These are phyloP conservation scores for Trichoderma koningiopsis DNA, from an alignment of 2,329 filamentous ascomycete genomes.

Conservation along the genomic window DNA sequence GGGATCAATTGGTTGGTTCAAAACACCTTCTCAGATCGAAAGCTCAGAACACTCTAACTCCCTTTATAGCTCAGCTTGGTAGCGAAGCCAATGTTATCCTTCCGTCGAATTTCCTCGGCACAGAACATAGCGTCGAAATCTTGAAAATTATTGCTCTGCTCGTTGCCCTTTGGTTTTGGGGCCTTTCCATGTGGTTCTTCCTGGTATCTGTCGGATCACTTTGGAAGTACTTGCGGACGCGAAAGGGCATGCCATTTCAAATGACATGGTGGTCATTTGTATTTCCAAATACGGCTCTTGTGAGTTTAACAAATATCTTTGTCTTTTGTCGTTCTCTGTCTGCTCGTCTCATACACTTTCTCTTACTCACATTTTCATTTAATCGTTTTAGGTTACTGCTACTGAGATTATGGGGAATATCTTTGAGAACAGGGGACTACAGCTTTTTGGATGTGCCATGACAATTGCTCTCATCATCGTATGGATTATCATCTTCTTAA, in stretches of 20 bases:
- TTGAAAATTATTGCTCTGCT: constrained; percentile 58
- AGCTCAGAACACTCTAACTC: background rate
- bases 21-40: background rate
- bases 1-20: constrained; percentile 41
- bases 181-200: constrained; percentile 82
- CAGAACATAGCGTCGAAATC: constrained; percentile 47
- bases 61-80: constrained; percentile 46
- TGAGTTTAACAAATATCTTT: constrained; percentile 27
- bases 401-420: constrained; percentile 71
- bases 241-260: constrained; percentile 68
- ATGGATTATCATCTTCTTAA: constrained; percentile 68
- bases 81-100: constrained; percentile 47
- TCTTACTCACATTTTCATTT: background rate
- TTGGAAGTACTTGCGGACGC: constrained; percentile 62
- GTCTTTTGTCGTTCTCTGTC: background rate
- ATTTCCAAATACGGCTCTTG: constrained; percentile 76
- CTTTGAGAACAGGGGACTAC: constrained; percentile 60
- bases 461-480: constrained; percentile 65
- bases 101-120: constrained; percentile 46
- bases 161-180: constrained; percentile 78
- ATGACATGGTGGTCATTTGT: constrained; percentile 88
- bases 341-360: too few species aligned
- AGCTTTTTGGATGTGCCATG: constrained; percentile 69
- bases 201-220: constrained; percentile 76
- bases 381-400: constrained; percentile 54